Evolutionary conservation across 495 filamentous ascomycete species (phyloP).

Genomic region (Corynascus novoguineensis): DNA sequence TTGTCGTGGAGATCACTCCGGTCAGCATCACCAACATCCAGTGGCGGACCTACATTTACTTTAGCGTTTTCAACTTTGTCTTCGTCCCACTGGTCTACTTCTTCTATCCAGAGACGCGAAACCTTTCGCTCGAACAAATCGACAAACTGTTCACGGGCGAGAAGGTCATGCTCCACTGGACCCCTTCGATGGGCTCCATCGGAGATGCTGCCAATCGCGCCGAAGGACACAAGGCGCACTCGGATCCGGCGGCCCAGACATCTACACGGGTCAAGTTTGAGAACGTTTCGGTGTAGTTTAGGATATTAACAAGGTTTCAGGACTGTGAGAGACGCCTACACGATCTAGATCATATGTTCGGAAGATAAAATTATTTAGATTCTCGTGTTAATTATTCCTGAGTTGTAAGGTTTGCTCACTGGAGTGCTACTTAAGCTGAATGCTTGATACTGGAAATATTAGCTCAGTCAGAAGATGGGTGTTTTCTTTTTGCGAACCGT

Average conservation of each 20-base stretch:
- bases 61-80: conserved; percentile 51
- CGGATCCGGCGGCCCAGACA: not conserved
- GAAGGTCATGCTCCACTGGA: conserved; percentile 1
- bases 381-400: too few species aligned
- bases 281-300: too few species aligned
- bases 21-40: conserved; percentile 52
- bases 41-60: conserved; percentile 64
- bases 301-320: too few species aligned
- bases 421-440: too few species aligned
- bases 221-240: not conserved
- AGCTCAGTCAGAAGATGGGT: too few species aligned
- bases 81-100: conserved; percentile 59
- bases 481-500: too few species aligned
- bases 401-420: too few species aligned
- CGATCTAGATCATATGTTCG: too few species aligned
- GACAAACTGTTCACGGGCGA: not conserved
- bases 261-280: too few species aligned
- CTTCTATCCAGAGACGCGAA: conserved; percentile 52
- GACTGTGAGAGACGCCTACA: too few species aligned
- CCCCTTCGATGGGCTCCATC: not conserved
- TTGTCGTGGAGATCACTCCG: conserved; percentile 49
- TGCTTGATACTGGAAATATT: too few species aligned
- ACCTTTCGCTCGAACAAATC: conserved; percentile 1
- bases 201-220: not conserved
- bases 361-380: too few species aligned